Evolutionary conservation across 2,329 filamentous ascomycete genomes (phyloP).

Genomic region (Tolypocladium endophyticum): DNA sequence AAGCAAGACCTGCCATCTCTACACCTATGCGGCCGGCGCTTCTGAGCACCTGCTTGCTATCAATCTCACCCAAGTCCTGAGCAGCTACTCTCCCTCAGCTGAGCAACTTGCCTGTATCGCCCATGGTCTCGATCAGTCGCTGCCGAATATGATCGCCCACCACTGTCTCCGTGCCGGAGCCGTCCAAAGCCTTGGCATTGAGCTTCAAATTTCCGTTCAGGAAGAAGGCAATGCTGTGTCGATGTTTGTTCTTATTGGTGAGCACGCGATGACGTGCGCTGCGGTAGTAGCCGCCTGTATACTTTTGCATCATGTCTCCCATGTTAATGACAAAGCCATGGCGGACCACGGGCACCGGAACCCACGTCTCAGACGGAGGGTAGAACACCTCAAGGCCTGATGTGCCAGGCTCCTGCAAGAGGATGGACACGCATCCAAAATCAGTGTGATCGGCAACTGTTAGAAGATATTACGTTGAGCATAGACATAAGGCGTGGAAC

Average conservation of each 20-base stretch:
- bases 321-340: constrained; percentile 25
- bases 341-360: constrained; percentile 16
- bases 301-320: constrained; percentile 24
- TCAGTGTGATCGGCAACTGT: constrained; percentile 19
- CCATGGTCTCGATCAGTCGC: constrained; percentile 1
- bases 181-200: not conserved
- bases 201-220: constrained; percentile 11
- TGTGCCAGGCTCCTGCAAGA: constrained; percentile 15
- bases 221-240: constrained; percentile 17
- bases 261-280: constrained; percentile 20
- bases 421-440: constrained; percentile 16
- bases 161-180: not conserved
- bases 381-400: constrained; percentile 17
- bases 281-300: constrained; percentile 17
- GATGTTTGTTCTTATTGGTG: constrained; percentile 12
- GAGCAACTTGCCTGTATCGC: constrained; percentile 1
- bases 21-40: too few species aligned
- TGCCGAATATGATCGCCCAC: constrained; percentile 4
- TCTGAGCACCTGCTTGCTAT: too few species aligned
- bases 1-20: too few species aligned
- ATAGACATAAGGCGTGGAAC: not conserved
- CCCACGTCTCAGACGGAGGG: constrained; percentile 14
- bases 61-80: not conserved
- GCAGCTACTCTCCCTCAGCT: not conserved
- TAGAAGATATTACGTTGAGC: too few species aligned